Base-by-base conservation (phyloP, 306 rosid genomes). In the Lathyrus aphaca region DNA sequence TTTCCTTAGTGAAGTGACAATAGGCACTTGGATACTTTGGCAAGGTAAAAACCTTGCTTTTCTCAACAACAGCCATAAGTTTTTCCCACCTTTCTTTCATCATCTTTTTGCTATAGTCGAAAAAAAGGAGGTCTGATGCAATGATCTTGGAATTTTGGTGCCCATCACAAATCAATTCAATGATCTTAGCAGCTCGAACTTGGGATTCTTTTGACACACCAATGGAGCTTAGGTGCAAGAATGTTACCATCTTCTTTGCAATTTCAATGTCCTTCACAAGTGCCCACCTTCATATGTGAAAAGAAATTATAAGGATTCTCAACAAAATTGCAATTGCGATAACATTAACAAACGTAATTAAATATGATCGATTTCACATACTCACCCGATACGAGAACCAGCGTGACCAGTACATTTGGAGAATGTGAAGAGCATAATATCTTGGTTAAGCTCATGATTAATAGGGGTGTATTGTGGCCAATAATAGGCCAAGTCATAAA, bases 361-460 rank as follows among this genome's bases (percentile, higher is more conserved):
- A 25, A 12, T 23, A 10, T 32, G 3, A 1, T 45, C 3, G 13
- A 49, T 49, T 13, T 37, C 12, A 12, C 46, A 0, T 10, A 58
- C 81, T 77, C 2, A 92, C 98, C 97, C 98, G 5, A 93, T 78
- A 15, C 98, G 91, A 2, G 97, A 93, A 35, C 96, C 97, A 11
- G 89, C 98, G 75, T 93, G 97, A 5, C 98, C 98, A 0, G 96
- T 90, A 84, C 91, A 81, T 67, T 93, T 93, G 68, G 98, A 93
- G 51, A 85, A 84, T n/a, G 98, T 93, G 78, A 93, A 90, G 54
- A 77, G 69, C 93, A 86, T 86, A n/a, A 93, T 14, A 69, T 93
- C 91, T 49, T 85, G 76, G 15, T 86, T 82, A 27, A 80, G 78
- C 1, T 78, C 35, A 42, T 77, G 76, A 65, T 84, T 85, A 14